Percentiles rank a stretch among this genome's conserved stretches.
These are phyloP conservation scores for Casuarina equisetifolia DNA, from an alignment of 306 rosid species.

Conservation along the genomic window DNA sequence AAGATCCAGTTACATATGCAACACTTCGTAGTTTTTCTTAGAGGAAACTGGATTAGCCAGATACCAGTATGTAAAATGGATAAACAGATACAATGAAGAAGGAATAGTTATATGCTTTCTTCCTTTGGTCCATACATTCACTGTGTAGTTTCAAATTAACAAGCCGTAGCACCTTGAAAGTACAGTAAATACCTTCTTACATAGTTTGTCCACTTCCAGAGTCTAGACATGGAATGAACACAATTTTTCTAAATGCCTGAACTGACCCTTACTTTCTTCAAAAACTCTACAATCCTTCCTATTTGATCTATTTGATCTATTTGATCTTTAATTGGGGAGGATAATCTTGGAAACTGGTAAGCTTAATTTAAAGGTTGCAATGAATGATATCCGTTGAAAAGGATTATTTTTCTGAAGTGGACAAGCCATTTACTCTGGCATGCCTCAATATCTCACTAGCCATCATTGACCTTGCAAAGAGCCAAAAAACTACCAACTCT, in stretches of 20 bases:
- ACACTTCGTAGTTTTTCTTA: background rate
- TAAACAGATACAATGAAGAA: background rate
- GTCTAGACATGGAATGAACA: too few species aligned
- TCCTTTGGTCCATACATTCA: background rate
- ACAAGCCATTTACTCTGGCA: background rate
- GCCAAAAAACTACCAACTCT: background rate
- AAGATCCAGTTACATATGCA: background rate
- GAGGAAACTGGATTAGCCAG: background rate
- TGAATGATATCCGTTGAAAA: background rate
- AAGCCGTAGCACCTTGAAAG: background rate
- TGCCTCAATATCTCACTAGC: background rate
- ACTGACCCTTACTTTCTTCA: background rate
- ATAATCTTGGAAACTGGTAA: background rate
- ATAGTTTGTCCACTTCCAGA: too few species aligned
- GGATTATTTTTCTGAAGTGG: background rate
- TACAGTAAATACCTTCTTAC: too few species aligned
- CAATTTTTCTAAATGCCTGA: background rate
- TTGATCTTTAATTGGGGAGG: background rate
- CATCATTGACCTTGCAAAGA: background rate
- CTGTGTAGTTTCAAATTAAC: background rate
- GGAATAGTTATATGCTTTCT: background rate
- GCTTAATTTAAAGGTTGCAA: background rate
- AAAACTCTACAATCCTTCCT: background rate
- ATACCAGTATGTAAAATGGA: background rate
- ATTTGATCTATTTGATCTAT: too few species aligned